Base-by-base conservation (phyloP, 495 filamentous ascomycete genomes). In the Hyaloscypha finlandica region DNA sequence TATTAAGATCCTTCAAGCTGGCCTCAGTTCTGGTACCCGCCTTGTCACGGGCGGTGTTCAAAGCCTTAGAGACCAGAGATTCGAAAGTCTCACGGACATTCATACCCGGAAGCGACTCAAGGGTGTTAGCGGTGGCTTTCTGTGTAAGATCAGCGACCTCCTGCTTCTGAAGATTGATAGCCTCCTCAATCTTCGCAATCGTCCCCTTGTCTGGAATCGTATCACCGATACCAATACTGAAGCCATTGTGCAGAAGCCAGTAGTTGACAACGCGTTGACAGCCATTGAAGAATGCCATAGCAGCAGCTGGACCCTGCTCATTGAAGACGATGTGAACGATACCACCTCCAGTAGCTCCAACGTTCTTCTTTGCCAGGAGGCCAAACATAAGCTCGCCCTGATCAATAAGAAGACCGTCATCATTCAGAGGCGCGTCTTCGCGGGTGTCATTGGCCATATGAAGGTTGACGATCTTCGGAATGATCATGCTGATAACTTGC, bases 81-180 rank as follows among this genome's bases (percentile, higher is more conserved):
- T 99, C 95, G 74, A 99, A 99, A 0, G 96, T 98, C 77, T 97
- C 94, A 81, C 95, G 92, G 52, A 98, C 89, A 71, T 93, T 98
- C 94, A 98, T 97, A 82, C 95, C 95, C 20, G 95, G 95, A 52
- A 94, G 79, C 22, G 93, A 82, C 74, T 99, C 94, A 16, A 99
- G 84, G 61, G 88, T 79, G 71, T 97, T 96, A 32, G 88, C 87
- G 2, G 93, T 94, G 2, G 96, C 95, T 67, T 83, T 81, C 8
- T 81, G 80, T 9, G 93, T 96, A 30, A 96, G 86, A 2, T 77
- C 72, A 30, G 84, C 83, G 51, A 98, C 93, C 68, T 95, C 89
- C 9, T 81, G 79, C 81, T 99, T 99, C 69, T 94, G 86, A 14
- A 81, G 78, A 16, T 87, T 81, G 60, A 99, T 92, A 51, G 90